Evolutionary conservation across 163 green algal species (phyloP).

Genomic region (Chlorella variabilis): DNA sequence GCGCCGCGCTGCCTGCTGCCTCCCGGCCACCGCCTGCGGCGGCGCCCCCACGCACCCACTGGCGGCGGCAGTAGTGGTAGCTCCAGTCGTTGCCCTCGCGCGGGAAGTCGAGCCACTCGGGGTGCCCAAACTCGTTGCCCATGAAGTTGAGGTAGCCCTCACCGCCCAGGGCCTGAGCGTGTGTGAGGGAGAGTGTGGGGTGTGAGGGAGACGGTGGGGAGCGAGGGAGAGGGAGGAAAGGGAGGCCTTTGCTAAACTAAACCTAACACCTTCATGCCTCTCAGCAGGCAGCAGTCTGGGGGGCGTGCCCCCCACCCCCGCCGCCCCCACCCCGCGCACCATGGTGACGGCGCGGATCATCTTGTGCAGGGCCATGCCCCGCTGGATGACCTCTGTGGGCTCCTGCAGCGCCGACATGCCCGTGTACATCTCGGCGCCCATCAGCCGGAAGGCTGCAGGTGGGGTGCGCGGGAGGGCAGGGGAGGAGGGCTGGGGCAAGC

Average conservation of each 20-base stretch:
- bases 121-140: conserved; percentile 98
- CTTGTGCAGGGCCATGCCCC: conserved; percentile 91
- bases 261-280: too few species aligned
- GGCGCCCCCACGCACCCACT: conserved; percentile 77
- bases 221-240: too few species aligned
- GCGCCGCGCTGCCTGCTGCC: too few species aligned
- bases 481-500: not conserved
- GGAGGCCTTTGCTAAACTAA: too few species aligned
- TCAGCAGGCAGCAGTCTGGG: too few species aligned
- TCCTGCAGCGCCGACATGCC: conserved; percentile 77
- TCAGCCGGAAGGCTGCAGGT: conserved; percentile 92
- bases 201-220: not conserved
- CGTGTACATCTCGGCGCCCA: conserved; percentile 98
- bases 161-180: conserved; percentile 20
- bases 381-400: conserved; percentile 69
- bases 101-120: conserved; percentile 96
- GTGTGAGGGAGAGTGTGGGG: not conserved
- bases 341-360: conserved; percentile 97
- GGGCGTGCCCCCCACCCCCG: not conserved
- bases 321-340: conserved; percentile 65
- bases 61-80: conserved; percentile 87
- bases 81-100: conserved; percentile 90
- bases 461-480: not conserved
- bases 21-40: too few species aligned
- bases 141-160: conserved; percentile 42